Base-by-base conservation (phyloP, 2,329 filamentous ascomycete species). In the Fusarium tricinctum region DNA sequence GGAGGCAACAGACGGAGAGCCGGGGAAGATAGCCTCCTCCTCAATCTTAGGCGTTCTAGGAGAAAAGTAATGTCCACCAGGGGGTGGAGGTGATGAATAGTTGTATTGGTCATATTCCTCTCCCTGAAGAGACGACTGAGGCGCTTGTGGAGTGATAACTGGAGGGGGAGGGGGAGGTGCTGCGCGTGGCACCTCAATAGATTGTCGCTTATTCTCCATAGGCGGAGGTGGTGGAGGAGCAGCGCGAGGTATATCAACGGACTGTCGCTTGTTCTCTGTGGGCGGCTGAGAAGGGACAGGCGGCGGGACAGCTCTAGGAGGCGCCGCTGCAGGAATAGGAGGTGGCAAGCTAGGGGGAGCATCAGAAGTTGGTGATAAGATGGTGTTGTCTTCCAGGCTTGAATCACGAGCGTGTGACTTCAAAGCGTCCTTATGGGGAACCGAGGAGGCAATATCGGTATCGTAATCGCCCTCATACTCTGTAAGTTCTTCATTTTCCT, bases 401-500 rank as follows among this genome's bases (percentile, higher is more conserved):
- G 91, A 88, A 45, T 95, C 92, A 54, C 91, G 88, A 9, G 86
- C 88, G 78, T 97, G 93, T 10, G 92, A 83, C 78, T 95, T 97
- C 64, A 98, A 80, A 1, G 95, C 94, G 80, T 97, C 95, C 79
- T 97, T 97, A 79, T 97, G 93, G 57, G 92, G 93, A n/a, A 89
- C 93, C 12, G 93, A 91, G n/a, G 94, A 93, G 3, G 92, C 94
- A 76, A 98, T 98, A 77, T 98, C 96, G 8, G 96, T 98, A 73
- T 98, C 96, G 77, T 98, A 98, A 76, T 98, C 96, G 8, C 95
- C 96, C 76, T 99, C 96, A 75, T 98, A 98, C 75, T 97, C 95
- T 0, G 93, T 97, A 33, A 93, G 86, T 74, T 97, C 94, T 61
- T 92, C 93, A 26, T 89, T 90, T 15, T 91, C 90, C 32, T 89